Base-by-base conservation (phyloP, 768 basidiomycete species). In the Boletus vermiculosoides region DNA sequence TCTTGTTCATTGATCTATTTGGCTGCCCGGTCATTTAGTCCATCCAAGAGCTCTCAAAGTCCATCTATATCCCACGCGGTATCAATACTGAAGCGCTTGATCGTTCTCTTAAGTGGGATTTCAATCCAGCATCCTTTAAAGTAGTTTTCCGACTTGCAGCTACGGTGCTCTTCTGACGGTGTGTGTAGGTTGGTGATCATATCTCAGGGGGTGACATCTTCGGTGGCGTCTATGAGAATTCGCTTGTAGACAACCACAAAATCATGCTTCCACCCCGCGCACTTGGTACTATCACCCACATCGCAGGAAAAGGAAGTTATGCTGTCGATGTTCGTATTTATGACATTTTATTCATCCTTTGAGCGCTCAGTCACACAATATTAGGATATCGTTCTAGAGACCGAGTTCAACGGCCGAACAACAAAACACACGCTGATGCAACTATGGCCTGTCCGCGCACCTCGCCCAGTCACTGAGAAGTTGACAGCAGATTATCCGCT, bases 41-140 rank as follows among this genome's bases (percentile, higher is more conserved):
- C 36, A 99, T 99, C 64, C 94, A 94, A 84, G 92, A 97, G 68
- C 81, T 92, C 41, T 98, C 97, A 45, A 90, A 98, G 66, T 97
- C 94, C n/a, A 99, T 99, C 68, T 99, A 99, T 75, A 98, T 99
- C 60, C 97, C 97, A 62, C 90, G 94, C 66, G 97, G 97, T 54
- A 98, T 99, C 75, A 98, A 98, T 76, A 98, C 97, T 34, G 86
- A 95, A 62, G 91, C 95, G 25, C 83, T 99, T 28, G 92, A 94
- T 71, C 86, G 97, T 49, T 80, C 80, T 20, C 73, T 94, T 59
- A 79, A 92, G 71, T 99, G 97, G 97, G 97, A 99, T 72, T 99
- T 98, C 73, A 89, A 83, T 50, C 95, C 94, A 10, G 76, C 82
- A 11, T 78, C 82, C 45, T 91, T 85, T 78, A 91, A 90, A 76